Base-by-base conservation (phyloP, 257 asterid species). In the Lavandula angustifolia region DNA sequence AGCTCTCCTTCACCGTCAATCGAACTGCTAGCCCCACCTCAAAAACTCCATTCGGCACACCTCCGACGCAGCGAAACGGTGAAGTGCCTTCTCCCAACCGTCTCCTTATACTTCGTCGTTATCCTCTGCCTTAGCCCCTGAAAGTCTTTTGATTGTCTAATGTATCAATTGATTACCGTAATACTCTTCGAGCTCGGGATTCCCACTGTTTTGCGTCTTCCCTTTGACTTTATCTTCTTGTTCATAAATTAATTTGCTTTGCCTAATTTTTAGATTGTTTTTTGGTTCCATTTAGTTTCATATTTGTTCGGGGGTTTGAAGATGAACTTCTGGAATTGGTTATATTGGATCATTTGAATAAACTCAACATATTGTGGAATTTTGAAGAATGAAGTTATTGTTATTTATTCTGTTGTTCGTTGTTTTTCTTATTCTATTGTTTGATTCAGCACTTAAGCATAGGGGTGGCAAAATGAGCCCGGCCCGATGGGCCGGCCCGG, bases 401-500 rank as follows among this genome's bases (percentile, higher is more conserved):
- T 5, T 60, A 64, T 56, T 8, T n/a, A n/a, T n/a, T n/a, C n/a
- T n/a, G n/a, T n/a, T 3, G 52, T 41, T 48, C 44, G 59, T 38
- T 18, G 42, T 12, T 27, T 37, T n/a, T 54, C 7, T 6, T 37
- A 34, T 69, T 40, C 12, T 33, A 29, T 27, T 48, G 44, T 62
- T 70, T 71, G 32, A 38, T 81, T 79, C 87, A 88, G 96, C 55
- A n/a, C n/a, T n/a, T n/a, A n/a, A n/a, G n/a, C n/a, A n/a, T n/a
- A n/a, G n/a, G n/a, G n/a, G n/a, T n/a, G n/a, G n/a, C n/a, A n/a
- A n/a, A n/a, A n/a, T n/a, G n/a, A n/a, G n/a, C n/a, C n/a, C n/a
- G n/a, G n/a, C n/a, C n/a, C n/a, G n/a, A n/a, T n/a, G n/a, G n/a
- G n/a, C n/a, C n/a, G n/a, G n/a, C n/a, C n/a, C n/a, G n/a, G n/a